Base-by-base conservation (phyloP, 139 green algal genomes). In the Volvox africanus region DNA sequence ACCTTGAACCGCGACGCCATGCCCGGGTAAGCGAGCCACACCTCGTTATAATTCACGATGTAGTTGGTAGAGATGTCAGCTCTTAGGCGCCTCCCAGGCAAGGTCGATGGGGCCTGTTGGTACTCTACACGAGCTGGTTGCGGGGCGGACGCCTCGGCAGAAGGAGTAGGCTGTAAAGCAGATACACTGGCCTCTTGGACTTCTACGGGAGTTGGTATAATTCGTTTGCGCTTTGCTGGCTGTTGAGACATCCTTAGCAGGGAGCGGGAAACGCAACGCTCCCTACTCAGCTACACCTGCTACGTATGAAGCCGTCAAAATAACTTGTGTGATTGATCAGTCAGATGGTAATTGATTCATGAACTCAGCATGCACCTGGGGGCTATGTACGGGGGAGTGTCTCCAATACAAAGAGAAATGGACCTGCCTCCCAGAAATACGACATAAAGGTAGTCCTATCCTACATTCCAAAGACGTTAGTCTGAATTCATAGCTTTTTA, bases 1-100 rank as follows among this genome's bases (percentile, higher is more conserved):
- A 55, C 44, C 5, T 55, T 55, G 5, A 55, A 55, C 5, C 44
- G 9, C 44, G 9, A 55, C 44, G 44, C 5, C 44, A 55, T 55
- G 44, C 44, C 44, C 44, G 44, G 44, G 44, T 55, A 55, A 55
- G 44, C 44, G 44, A 55, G 9, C 28, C 84, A 30, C 36, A 90
- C 86, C 44, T 90, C 73, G 11, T 62, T 90, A 24, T 76, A 90
- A 24, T 90, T 22, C 14, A 90, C 73, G 17, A 55, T 22, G 37
- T 82, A 89, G n/a, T 71, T 36, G 28, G 16, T 22, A 26, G 36
- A 24, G 1, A 89, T 61, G n/a, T 89, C 84, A 24, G 50, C 50
- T 36, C 61, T 83, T 75, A 90, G 28, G 30, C 86, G 86, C 30
- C 86, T 50, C 12, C 86, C 86, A 16, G 73, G 73, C 30, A 90